Evolutionary conservation across 1,284 basidiomycete genomes (phyloP).

Genomic region (Ceratobasidium theobromae): DNA sequence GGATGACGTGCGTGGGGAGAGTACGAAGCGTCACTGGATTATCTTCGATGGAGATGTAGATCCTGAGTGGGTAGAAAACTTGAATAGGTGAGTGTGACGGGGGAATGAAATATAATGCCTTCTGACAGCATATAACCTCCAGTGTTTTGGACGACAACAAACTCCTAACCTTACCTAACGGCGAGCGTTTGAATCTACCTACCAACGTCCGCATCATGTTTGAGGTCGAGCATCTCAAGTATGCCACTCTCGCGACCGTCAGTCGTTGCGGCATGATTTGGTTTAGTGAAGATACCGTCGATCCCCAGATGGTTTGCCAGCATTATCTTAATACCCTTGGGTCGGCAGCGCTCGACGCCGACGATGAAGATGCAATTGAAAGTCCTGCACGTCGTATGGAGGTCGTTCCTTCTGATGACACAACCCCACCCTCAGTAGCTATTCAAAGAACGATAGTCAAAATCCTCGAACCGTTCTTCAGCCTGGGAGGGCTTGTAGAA

Average conservation of each 20-base stretch:
- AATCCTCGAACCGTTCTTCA: constrained; percentile 82
- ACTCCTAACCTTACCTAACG: constrained; percentile 94
- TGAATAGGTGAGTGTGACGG: constrained; percentile 78
- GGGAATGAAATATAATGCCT: background rate
- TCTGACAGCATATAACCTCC: background rate
- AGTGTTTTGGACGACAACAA: constrained; percentile 99
- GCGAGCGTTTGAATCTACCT: constrained; percentile 96
- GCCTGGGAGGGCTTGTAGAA: constrained; percentile 77
- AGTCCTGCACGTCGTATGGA: constrained; percentile 57
- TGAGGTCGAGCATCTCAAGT: constrained; percentile 97
- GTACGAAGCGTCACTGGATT: constrained; percentile 97
- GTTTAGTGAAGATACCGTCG: constrained; percentile 97
- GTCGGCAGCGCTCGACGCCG: constrained; percentile 79
- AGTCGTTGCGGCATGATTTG: constrained; percentile 99
- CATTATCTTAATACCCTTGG: constrained; percentile 84
- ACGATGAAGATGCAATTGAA: constrained; percentile 81
- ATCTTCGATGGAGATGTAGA: constrained; percentile 99
- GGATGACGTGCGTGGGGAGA: constrained; percentile 98
- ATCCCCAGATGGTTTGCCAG: constrained; percentile 87
- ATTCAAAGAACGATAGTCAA: constrained; percentile 80
- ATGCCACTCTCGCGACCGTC: constrained; percentile 97
- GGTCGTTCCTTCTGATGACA: constrained; percentile 50
- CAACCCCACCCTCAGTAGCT: constrained; percentile 63
- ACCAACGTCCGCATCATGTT: constrained; percentile 99
- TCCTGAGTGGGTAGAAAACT: constrained; percentile 99